phyloP scores from a whole-genome alignment of 768 basidiomycete species.

The Mycena alexandri region DNA sequence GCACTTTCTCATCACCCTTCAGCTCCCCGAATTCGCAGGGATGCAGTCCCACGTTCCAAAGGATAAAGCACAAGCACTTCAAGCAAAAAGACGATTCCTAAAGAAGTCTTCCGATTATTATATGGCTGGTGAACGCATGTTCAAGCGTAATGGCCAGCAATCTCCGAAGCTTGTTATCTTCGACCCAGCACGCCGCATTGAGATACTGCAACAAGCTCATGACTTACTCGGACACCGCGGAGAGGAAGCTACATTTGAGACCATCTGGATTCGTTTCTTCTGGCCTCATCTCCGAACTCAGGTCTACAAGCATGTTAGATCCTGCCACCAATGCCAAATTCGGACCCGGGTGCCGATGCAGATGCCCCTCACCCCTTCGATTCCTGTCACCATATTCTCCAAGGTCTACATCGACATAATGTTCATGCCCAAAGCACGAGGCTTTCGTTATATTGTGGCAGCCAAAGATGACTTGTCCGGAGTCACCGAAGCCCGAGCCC shows the following conservation, averaged over 20 bases:
- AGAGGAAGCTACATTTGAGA: slow-evolving; percentile 13
- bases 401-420: slow-evolving; percentile 43
- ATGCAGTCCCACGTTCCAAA: too few species aligned
- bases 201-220: slow-evolving; percentile 37
- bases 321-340: slow-evolving; percentile 47
- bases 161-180: slow-evolving; percentile 19
- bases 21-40: too few species aligned
- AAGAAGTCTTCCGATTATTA: slow-evolving; percentile 30
- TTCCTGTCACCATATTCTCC: slow-evolving; percentile 28
- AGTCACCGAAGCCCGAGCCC: slow-evolving; percentile 39
- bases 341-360: slow-evolving; percentile 21
- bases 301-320: slow-evolving; percentile 38
- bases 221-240: slow-evolving; percentile 42
- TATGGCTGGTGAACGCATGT: slow-evolving; percentile 20
- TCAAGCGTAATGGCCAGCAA: slow-evolving; percentile 10
- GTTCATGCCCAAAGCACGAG: slow-evolving; percentile 40
- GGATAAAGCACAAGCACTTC: too few species aligned
- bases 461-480: slow-evolving; percentile 45
- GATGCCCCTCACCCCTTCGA: slow-evolving; percentile 29
- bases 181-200: slow-evolving; percentile 16
- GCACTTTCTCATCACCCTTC: slow-evolving; percentile 31
- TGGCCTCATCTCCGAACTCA: slow-evolving; percentile 40
- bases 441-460: slow-evolving; percentile 42
- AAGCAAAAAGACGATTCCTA: slow-evolving; percentile 23
- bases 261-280: slow-evolving; percentile 37